Conservation (phyloP, 345 rosid genomes). For the Moricandia arvensis region DNA sequence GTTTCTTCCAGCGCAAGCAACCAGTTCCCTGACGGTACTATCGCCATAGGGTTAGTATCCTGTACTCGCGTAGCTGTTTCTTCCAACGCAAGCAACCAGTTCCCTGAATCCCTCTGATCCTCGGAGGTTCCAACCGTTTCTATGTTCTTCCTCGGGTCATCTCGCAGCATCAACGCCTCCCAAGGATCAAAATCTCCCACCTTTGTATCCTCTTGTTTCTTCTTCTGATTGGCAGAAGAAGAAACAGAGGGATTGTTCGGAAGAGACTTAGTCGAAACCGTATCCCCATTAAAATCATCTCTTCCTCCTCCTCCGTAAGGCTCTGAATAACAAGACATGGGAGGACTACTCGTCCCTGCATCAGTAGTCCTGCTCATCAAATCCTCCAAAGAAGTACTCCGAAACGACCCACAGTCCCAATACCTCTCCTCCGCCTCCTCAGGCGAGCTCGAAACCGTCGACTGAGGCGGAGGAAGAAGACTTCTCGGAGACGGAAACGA, state of each 20-base stretch:
- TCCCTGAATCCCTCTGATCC: constrained; percentile 20
- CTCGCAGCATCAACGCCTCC: constrained; percentile 35
- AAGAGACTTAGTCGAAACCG: constrained; percentile 36
- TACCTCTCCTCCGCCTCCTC: constrained; percentile 32
- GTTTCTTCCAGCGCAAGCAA: constrained; percentile 52
- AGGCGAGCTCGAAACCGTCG: constrained; percentile 23
- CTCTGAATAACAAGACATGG: constrained; percentile 38
- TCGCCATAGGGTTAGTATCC: constrained; percentile 26
- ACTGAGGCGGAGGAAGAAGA: constrained; percentile 27
- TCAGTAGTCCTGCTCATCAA: constrained; percentile 43
- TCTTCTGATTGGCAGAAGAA: constrained; percentile 27
- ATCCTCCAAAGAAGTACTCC: constrained; percentile 56
- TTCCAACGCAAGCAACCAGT: constrained; percentile 60
- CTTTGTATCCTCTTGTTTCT: constrained; percentile 16
- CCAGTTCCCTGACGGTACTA: constrained; percentile 43
- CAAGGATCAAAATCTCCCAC: constrained; percentile 23
- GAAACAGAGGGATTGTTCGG: constrained; percentile 34
- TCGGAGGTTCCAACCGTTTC: not conserved
- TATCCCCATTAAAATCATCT: constrained; percentile 31
- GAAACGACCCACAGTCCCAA: constrained; percentile 46
- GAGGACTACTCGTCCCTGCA: constrained; percentile 36
- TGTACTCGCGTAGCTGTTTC: constrained; percentile 37
- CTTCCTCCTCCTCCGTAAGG: constrained; percentile 33
- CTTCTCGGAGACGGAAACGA: constrained; percentile 46
- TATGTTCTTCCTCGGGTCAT: constrained; percentile 13